Base-by-base conservation (phyloP, 345 rosid species). In the Eucalyptus dawsonii region DNA sequence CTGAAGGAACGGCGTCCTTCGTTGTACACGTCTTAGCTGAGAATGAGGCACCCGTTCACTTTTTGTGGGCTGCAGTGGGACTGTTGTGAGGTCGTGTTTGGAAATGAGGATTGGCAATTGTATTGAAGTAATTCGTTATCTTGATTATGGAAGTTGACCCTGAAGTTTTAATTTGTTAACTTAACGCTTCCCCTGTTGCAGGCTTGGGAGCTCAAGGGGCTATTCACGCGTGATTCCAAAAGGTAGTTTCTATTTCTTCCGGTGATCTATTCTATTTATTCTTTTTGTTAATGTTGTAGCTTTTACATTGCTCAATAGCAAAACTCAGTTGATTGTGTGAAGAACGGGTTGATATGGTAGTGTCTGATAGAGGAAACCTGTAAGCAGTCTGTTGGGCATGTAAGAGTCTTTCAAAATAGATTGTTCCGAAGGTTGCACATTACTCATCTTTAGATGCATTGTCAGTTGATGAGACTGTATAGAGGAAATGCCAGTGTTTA, bases 141-240 rank as follows among this genome's bases (percentile, higher is more conserved):
- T 76, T 8, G 47, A 37, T 19, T 27, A 67, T 83, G 56, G 88
- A 72, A 19, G 47, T 69, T 72, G 87, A 15, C 83, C 27, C 86
- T 67, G 92, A 88, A 89, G 87, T 83, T 72, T 87, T 89, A 86
- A 76, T 8, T 76, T 21, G 24, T 76, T 22, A 76, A 76, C 85
- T 22, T 76, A 76, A 40, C 5, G 29, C 76, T 65, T 76, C 11
- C 8, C 45, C 85, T 40, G 47, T 21, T 40, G 85, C 95, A 96
- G 96, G 91, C 90, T 92, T 72, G 93, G 94, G 88, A 91, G 93
- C 93, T 92, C 95, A 89, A 94, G 95, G 87, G 92, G 92, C 91
- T 93, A 92, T 65, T 91, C 89, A 27, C 80, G 92, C 34, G 88
- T 92, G 86, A 88, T 92, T 91, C 93, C 87, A 88, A 94, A 91